Evolutionary conservation across 495 filamentous ascomycete genomes (phyloP), one percentile per base, ranked within the genome.

Genomic region (Hypoxylon cercidicola): DNA sequence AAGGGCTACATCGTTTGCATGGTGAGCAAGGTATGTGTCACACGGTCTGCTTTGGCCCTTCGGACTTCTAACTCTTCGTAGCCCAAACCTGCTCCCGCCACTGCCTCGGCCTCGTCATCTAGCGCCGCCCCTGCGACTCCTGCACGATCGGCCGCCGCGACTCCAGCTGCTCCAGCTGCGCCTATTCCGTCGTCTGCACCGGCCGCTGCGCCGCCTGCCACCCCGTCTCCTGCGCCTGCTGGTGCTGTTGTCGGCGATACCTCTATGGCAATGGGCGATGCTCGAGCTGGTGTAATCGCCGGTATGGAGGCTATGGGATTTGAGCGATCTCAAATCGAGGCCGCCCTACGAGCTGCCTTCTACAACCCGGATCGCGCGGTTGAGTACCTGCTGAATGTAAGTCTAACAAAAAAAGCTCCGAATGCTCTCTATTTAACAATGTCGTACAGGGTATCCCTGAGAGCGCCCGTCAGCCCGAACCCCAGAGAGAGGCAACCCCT

Each of bases 1-100:
- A 99, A 98, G 85, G 95, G 95, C 20, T 98, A 97, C 75, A 89
- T 99, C 68, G 96, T 99, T 41, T 99, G 95, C 77, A 95, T 99
- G 86, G 87, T 95, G 43, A 89, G 88, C 59, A 97, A 98, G 91
- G 94, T 97, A 85, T 44, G 77, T 67, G 13, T 9, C 23, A 39
- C 21, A 48, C 21, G 16, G 34, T 37, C 45, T 34, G 25, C 4
- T 32, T 49, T 59, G 11, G 32, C 46, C 37, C 35, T 4, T 21
- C 61, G 43, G 11, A 45, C 11, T 44, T 13, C 52, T 62, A 65
- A 59, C 67, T 44, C 62, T 15, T 2, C 68, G 50, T 54, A 77
- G 86, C 92, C 91, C 60, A 95, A 93, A 81, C 72, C 87, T 37
- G 73, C 85, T n/a, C 77, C 89, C 37, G 74, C 78, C 40, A 60